Base-by-base conservation (phyloP, 2,329 filamentous ascomycete genomes). In the Tolypocladium inflatum region DNA sequence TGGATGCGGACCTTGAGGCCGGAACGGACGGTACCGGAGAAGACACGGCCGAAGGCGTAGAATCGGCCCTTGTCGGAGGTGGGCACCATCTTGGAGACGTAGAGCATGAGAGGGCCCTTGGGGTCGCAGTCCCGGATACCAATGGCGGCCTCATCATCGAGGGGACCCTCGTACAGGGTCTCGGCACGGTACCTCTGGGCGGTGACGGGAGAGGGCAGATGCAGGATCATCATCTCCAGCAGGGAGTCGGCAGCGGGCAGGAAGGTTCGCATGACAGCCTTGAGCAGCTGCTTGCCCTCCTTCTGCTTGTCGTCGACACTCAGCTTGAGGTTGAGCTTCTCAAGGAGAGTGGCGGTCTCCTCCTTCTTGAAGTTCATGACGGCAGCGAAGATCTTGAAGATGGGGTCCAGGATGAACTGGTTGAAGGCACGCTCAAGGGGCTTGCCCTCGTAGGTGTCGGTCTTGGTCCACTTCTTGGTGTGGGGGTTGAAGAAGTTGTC, bases 1-100 rank as follows among this genome's bases (percentile, higher is more conserved):
- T 99, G 94, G 77, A 99, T 99, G 79, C 94, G 94, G 86, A 99
- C 94, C 89, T 97, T 97, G 72, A 97, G 84, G 82, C 94, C 94
- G 68, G 94, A 97, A 73, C 84, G 84, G 82, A 97, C 94, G 75
- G 92, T 97, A 89, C 94, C 94, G 70, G 94, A 83, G 86, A 97
- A 99, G 81, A 99, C 94, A 96, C 94, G 94, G 81, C 94, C 94
- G 82, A 99, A 99, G 77, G 94, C 94, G 83, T 97, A 99, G 91
- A 99, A 99, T 81, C 94, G 93, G 80, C 94, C 94, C 89, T 97
- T 97, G 76, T 99, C 94, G 71, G 91, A 95, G 69, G 94, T 99
- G 72, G 94, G 94, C 74, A 99, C 94, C 94, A 99, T 99, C 91
- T 99, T 99, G 78, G 94, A 99, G 78, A 99, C 92, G 89, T 99